Evolutionary conservation across 257 asterid species (phyloP).

Genomic region (Fraxinus excelsior): DNA sequence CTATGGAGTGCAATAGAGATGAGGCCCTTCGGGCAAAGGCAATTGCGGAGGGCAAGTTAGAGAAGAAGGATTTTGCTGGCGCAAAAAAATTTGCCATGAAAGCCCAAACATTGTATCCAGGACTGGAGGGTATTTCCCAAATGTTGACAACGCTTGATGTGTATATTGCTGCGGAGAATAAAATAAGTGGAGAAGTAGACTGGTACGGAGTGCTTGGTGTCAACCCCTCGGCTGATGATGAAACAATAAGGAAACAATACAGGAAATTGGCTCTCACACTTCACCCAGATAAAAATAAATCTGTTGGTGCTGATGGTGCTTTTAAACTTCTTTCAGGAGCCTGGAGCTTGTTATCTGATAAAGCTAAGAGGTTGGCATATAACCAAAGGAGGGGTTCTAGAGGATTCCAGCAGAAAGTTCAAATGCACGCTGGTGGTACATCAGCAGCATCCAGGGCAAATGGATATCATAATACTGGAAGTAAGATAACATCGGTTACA

Average conservation of each 20-base stretch:
- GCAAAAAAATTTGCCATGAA: conserved; percentile 68
- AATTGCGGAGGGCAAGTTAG: conserved; percentile 63
- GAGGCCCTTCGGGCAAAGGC: conserved; percentile 70
- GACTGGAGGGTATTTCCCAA: conserved; percentile 63
- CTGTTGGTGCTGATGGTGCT: conserved; percentile 73
- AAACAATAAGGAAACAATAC: conserved; percentile 60
- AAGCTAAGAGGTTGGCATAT: conserved; percentile 57
- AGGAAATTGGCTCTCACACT: conserved; percentile 67
- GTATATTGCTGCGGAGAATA: conserved; percentile 67
- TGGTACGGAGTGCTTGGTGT: conserved; percentile 79
- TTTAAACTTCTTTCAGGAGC: conserved; percentile 73
- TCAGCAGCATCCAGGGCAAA: conserved; percentile 49
- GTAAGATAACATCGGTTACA: conserved; percentile 40
- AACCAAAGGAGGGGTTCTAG: conserved; percentile 56
- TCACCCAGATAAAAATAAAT: conserved; percentile 78
- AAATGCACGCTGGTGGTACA: conserved; percentile 47
- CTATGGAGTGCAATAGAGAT: conserved; percentile 80
- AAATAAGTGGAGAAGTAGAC: conserved; percentile 61
- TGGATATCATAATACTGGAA: conserved; percentile 48
- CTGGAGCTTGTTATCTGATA: conserved; percentile 72
- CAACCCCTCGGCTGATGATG: conserved; percentile 65
- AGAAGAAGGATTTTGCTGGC: conserved; percentile 54
- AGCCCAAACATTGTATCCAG: conserved; percentile 64
- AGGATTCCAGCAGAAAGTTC: conserved; percentile 48
- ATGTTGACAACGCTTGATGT: conserved; percentile 62